Evolutionary conservation across 1,284 basidiomycete species (phyloP), one percentile per base, ranked within the genome.

Genomic region (Malassezia globosa): DNA sequence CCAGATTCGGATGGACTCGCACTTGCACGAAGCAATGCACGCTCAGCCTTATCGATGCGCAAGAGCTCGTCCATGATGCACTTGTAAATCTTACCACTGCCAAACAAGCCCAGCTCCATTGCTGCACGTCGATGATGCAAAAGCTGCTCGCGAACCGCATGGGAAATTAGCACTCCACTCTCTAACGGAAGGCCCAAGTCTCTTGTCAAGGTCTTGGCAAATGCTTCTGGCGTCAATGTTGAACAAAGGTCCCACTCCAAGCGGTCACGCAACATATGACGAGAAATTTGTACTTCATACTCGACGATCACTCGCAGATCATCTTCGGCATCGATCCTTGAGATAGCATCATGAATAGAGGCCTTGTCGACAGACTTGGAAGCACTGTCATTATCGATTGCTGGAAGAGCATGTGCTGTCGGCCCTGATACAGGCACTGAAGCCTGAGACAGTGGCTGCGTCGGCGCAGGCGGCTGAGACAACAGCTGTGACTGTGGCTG

Each of bases 211-310:
- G 80, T 81, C 29, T 75, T 73, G 0, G 92, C 81, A 65, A 96
- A 97, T 1, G 76, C 77, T 66, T 92, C 84, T 0, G 92, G 92
- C 0, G 89, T 90, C 14, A 96, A 79, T 0, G 84, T 79, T 0
- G 90, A 95, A 25, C 87, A 80, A 6, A 97, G 78, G 73, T 97
- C 92, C 94, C 94, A 97, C 74, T 97, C 94, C 62, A 97, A 86
- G 58, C 90, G 85, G 74, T 97, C 92, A 49, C 84, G 78, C 1
- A 97, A 78, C 72, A 92, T 86, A 70, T 88, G 79, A 16, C 83
- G 85, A 38, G 83, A 84, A 67, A 97, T 85, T 73, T 96, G 92
- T n/a, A 97, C 87, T 73, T 97, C 90, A 71, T 97, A 87, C 87
- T 66, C 64, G 10, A 69, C 59, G 37, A 64, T 64, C 31, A 68